Conservation (phyloP, 2,329 filamentous ascomycete species). For the Aspergillus neotritici region DNA sequence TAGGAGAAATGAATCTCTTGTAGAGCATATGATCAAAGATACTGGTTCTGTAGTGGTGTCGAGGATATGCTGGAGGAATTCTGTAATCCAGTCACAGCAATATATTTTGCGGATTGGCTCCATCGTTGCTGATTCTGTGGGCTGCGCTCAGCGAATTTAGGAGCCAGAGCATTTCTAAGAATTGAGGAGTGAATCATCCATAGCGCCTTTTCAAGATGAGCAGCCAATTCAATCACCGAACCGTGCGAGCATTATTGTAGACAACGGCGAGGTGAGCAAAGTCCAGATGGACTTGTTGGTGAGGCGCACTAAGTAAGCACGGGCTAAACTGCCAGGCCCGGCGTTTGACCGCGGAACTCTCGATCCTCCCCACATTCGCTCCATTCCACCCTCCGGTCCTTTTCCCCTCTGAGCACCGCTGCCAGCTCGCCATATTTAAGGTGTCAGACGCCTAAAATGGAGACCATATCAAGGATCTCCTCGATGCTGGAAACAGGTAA, state of each 20-base stretch:
- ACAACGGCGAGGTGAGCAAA: too few species aligned
- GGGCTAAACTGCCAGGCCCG: too few species aligned
- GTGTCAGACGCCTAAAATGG: conserved; percentile 55
- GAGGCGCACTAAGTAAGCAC: too few species aligned
- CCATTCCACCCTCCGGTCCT: conserved; percentile 1
- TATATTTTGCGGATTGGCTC: conserved; percentile 19
- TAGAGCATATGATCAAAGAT: conserved; percentile 65
- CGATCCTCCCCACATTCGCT: conserved; percentile 5
- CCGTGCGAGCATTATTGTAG: too few species aligned
- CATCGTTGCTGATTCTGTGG: conserved; percentile 14
- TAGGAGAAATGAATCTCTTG: conserved; percentile 59
- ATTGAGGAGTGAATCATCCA: too few species aligned
- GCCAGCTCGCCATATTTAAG: conserved; percentile 6
- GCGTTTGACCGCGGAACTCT: too few species aligned
- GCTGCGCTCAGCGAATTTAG: conserved; percentile 1
- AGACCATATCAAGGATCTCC: conserved; percentile 92
- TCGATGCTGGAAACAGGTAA: conserved; percentile 89
- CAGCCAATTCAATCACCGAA: too few species aligned
- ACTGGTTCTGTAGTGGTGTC: conserved; percentile 51
- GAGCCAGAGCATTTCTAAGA: too few species aligned
- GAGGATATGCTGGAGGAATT: conserved; percentile 61
- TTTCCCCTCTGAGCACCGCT: conserved; percentile 1
- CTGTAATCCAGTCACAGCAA: conserved; percentile 48
- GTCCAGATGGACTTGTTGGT: too few species aligned
- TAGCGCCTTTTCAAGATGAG: too few species aligned